A percentile compares a stretch with the other conserved stretches of the same genome.
Conservation (phyloP, 129 eudicot species). For the Ambrosia artemisiifolia region DNA sequence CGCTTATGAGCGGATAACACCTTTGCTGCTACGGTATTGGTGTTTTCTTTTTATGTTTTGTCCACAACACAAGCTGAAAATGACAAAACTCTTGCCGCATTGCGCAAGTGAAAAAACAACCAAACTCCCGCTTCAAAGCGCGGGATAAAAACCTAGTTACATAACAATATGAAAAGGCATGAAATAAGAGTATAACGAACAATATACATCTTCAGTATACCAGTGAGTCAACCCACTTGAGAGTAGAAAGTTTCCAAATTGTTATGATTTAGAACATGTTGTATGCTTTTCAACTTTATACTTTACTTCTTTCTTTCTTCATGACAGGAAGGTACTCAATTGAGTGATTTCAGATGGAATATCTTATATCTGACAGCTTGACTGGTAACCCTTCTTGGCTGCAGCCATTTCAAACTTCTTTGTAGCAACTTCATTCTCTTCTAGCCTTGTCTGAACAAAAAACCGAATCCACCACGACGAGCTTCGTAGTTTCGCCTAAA, state of each 20-base stretch:
- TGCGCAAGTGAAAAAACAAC: no score
- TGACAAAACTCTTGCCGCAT: no score
- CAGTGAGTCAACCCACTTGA: conserved; percentile 14
- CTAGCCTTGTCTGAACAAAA: conserved; percentile 63
- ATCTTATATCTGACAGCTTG: conserved; percentile 79
- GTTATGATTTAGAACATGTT: conserved; percentile 12
- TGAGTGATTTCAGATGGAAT: conserved; percentile 68
- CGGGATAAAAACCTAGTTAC: no score
- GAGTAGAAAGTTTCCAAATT: conserved; percentile 23
- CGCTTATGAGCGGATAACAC: no score
- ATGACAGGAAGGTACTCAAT: conserved; percentile 24
- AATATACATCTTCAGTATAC: conserved; percentile 42
- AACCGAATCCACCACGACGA: conserved; percentile 79
- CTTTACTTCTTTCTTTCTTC: conserved; percentile 11
- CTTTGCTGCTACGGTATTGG: no score
- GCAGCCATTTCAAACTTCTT: conserved; percentile 83
- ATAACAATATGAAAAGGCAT: conserved; percentile 22
- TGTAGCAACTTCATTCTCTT: conserved; percentile 64
- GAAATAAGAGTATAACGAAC: conserved; percentile 21
- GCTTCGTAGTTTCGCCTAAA: conserved; percentile 76
- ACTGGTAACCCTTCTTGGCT: conserved; percentile 51
- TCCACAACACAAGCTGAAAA: no score
- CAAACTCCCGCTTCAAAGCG: no score
- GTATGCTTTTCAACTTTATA: conserved; percentile 13
- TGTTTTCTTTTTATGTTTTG: no score